Base-by-base conservation (phyloP, 768 basidiomycete species). In the Sarcodon sp. region DNA sequence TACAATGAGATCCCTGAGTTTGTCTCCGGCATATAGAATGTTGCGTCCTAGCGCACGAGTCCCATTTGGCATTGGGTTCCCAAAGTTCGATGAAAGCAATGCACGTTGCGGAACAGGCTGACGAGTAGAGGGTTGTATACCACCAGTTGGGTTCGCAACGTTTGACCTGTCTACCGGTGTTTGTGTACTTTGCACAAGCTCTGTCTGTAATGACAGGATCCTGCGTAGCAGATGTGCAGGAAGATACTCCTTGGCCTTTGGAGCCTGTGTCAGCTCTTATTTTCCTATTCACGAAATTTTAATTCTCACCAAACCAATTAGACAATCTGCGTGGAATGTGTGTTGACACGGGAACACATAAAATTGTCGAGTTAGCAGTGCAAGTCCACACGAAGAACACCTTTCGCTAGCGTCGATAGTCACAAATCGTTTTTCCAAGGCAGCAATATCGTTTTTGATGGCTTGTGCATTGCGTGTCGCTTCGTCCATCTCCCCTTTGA, bases 261-360 rank as follows among this genome's bases (percentile, higher is more conserved):
- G 45, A 52, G 45, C 43, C 47, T n/a, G 44, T 50, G 47, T 27
- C 53, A 60, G 45, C 35, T 44, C 35, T 51, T 47, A 48, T 48
- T 41, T 41, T 32, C 9, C 33, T 39, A 45, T n/a, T 7, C 13
- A 3, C 21, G 31, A 11, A 13, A 10, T 13, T 41, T 4, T 27
- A 7, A 13, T 8, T 68, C 89, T 60, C 58, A 97, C 96, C 75
- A 96, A 70, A 27, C 83, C 80, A 61, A 99, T 92, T 47, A 98
- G 70, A 67, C 96, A 98, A 61, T 99, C 94, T 6, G 91, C 91
- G 66, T 98, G 96, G 77, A 98, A 98, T 12, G 81, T 78, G 62
- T 99, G 96, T 57, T 92, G 89, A 64, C 96, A 98, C 39, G 96
- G 96, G 67, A 99, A 99, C 43, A 94, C 90, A 64, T 99, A 99